Percentiles rank a stretch among this genome's conserved stretches.
phyloP scores from a whole-genome alignment of 768 basidiomycete species.

The Termitomyces sp. region DNA sequence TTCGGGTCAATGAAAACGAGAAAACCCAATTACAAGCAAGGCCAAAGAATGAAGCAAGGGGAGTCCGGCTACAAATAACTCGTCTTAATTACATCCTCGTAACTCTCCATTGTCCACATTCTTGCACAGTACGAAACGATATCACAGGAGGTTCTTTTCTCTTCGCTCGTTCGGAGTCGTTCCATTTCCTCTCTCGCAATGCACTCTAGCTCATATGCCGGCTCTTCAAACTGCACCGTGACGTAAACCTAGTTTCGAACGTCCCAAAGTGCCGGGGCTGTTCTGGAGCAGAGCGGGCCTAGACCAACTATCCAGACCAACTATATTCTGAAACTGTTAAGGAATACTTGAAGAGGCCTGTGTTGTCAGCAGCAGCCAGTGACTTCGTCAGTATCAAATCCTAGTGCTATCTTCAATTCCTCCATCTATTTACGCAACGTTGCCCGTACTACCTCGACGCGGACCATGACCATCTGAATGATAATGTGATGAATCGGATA shows the following conservation, averaged over 20 bases:
- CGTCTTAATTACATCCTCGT: too few species aligned
- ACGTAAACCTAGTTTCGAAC: constrained; percentile 89
- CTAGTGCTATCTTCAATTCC: not conserved
- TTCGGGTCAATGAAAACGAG: too few species aligned
- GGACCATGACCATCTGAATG: constrained; percentile 92
- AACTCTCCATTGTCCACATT: constrained; percentile 91
- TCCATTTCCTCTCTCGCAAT: constrained; percentile 81
- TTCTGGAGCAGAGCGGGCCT: constrained; percentile 95
- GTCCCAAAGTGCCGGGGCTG: constrained; percentile 87
- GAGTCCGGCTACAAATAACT: too few species aligned
- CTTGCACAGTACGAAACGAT: constrained; percentile 83
- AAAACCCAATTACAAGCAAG: too few species aligned
- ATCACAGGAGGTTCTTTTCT: constrained; percentile 74
- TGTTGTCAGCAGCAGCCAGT: constrained; percentile 80
- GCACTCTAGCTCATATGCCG: constrained; percentile 84
- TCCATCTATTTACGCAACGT: not conserved
- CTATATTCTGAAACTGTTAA: constrained; percentile 91
- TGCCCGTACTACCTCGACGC: constrained; percentile 72
- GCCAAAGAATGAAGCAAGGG: too few species aligned
- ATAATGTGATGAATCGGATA: constrained; percentile 85
- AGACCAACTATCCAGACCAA: constrained; percentile 81
- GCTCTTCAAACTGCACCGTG: constrained; percentile 83
- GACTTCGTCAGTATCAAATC: constrained; percentile 64
- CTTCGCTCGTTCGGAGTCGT: constrained; percentile 67
- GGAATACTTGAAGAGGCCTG: constrained; percentile 91